These are phyloP conservation scores for Sporothrix euskadiensis DNA, from an alignment of 2,329 filamentous ascomycete genomes.

Conservation along the genomic window DNA sequence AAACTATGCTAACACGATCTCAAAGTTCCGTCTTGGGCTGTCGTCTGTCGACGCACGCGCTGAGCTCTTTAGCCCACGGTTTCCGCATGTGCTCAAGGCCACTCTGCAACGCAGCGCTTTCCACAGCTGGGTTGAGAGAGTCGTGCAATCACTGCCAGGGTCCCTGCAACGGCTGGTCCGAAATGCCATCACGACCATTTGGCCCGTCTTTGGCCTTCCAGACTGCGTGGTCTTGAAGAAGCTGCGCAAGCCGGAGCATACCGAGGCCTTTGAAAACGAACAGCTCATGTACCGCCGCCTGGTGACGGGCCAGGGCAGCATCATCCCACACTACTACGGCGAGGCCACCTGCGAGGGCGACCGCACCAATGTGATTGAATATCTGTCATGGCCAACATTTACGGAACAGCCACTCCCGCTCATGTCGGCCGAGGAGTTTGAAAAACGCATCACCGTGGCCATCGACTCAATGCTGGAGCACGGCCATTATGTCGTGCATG, in stretches of 20 bases:
- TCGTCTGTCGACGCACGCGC: neutral
- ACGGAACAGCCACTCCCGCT: constrained; percentile 29
- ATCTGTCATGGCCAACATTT: neutral
- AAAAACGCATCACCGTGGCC: neutral
- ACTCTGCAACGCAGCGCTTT: neutral
- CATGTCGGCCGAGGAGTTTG: neutral
- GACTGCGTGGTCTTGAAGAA: neutral
- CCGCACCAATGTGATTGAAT: constrained; percentile 7
- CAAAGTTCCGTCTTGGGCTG: neutral
- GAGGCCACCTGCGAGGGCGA: neutral
- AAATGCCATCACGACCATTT: neutral
- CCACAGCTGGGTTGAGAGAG: neutral
- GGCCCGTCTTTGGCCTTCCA: neutral
- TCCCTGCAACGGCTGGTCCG: neutral
- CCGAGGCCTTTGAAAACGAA: neutral
- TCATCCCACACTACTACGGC: neutral
- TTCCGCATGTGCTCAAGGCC: neutral
- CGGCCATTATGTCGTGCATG: neutral
- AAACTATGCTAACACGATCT: too few relatives aligned
- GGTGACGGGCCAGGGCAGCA: neutral
- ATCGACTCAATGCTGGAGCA: neutral
- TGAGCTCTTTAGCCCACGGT: neutral
- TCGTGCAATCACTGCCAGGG: neutral
- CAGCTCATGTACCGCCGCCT: neutral
- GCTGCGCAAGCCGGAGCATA: constrained; percentile 7